Conservation (phyloP, 345 rosid genomes). For the Linum tenue region DNA sequence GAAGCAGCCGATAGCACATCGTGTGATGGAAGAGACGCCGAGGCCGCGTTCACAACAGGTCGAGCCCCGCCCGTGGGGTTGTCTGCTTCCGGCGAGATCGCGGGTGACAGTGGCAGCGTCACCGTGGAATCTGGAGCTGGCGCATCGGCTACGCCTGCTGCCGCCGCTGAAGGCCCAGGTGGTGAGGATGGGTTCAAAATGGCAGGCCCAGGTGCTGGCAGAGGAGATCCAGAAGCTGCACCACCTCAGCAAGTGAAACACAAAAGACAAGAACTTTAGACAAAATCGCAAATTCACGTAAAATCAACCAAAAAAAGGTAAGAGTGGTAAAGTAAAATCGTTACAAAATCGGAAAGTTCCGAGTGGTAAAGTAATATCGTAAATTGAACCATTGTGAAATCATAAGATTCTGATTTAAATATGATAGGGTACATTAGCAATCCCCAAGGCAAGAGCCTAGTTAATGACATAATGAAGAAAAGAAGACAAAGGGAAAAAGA, state of each 20-base stretch:
- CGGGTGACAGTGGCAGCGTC: slow-evolving; percentile 14
- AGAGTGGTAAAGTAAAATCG: no score
- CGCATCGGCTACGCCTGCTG: slow-evolving; percentile 31
- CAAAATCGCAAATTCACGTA: neutral
- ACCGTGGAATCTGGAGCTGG: slow-evolving; percentile 24
- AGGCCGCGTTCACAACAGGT: slow-evolving; percentile 26
- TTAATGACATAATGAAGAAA: no score
- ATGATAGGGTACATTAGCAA: no score
- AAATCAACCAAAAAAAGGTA: no score
- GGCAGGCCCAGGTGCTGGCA: slow-evolving; percentile 71
- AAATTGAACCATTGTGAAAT: no score
- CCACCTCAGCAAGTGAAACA: slow-evolving; percentile 1
- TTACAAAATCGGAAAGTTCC: no score
- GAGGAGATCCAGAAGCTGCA: slow-evolving; percentile 74
- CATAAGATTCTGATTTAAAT: no score
- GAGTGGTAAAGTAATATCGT: no score
- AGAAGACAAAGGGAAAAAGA: no score
- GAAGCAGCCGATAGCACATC: slow-evolving; percentile 6
- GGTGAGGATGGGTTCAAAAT: slow-evolving; percentile 20
- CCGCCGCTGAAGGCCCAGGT: slow-evolving; percentile 13
- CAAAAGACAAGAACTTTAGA: neutral
- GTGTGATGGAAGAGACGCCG: slow-evolving; percentile 16
- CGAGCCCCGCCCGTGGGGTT: slow-evolving; percentile 23
- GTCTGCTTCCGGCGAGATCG: slow-evolving; percentile 19
- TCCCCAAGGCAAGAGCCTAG: no score